phyloP scores from a whole-genome alignment of 2,329 filamentous ascomycete genomes.

The Ceratocystis ficicola region DNA sequence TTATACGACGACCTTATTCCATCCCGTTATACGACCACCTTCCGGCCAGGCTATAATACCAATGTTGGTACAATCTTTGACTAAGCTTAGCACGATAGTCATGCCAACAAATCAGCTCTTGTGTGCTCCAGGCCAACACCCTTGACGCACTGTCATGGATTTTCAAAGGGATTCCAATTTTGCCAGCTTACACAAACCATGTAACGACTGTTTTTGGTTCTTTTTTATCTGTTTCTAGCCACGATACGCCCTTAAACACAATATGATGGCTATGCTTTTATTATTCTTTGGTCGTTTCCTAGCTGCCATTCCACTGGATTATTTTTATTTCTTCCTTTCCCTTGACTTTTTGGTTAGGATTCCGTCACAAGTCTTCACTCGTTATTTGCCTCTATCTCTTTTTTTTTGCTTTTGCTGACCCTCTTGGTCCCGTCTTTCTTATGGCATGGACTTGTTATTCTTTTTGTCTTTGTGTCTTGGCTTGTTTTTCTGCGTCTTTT shows the following conservation, averaged over 20 bases:
- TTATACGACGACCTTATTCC: background rate
- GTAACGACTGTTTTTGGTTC: background rate
- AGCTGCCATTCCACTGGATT: background rate
- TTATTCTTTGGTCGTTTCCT: conserved; percentile 2
- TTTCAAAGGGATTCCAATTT: no score
- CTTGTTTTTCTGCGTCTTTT: conserved; percentile 8
- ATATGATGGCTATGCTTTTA: background rate
- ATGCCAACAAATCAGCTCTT: background rate
- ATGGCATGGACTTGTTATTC: background rate
- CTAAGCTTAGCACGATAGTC: background rate
- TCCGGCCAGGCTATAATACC: background rate
- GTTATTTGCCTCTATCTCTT: background rate
- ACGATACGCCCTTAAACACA: background rate
- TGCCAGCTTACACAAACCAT: background rate
- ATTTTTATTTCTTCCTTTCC: background rate
- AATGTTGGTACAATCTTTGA: conserved; percentile 3
- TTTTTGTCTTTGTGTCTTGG: background rate
- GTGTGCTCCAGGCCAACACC: background rate
- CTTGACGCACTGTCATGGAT: no score
- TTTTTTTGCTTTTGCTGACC: background rate
- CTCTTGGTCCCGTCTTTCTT: background rate
- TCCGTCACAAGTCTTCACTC: background rate
- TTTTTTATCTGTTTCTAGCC: conserved; percentile 1
- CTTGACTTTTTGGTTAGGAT: conserved; percentile 4
- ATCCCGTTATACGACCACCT: background rate